Percentiles rank a stretch among this genome's conserved stretches.
phyloP scores from a whole-genome alignment of 257 asterid genomes.

The Solanum boliviense region DNA sequence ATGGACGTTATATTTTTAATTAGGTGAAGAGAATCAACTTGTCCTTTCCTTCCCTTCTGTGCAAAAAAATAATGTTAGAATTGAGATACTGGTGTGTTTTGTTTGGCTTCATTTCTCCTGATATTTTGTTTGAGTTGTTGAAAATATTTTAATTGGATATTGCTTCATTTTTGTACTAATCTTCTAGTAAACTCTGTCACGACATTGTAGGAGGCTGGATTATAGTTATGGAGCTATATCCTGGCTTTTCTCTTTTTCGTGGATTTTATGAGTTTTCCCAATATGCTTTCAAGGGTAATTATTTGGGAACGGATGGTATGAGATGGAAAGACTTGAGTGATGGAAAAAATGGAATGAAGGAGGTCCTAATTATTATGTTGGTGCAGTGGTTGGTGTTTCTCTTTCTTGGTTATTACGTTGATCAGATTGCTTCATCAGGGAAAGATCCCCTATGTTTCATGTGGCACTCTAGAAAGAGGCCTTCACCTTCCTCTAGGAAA shows the following conservation, averaged over 20 bases:
- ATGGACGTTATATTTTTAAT: neutral
- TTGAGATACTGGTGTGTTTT: neutral
- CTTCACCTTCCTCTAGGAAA: slow-evolving; percentile 45
- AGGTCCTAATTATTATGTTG: slow-evolving; percentile 48
- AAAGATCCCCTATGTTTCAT: slow-evolving; percentile 53
- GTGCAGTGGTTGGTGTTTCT: slow-evolving; percentile 83
- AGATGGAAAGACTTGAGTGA: slow-evolving; percentile 69
- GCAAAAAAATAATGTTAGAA: neutral
- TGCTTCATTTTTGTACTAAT: neutral
- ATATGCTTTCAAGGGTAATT: slow-evolving; percentile 54
- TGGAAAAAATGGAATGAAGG: slow-evolving; percentile 62
- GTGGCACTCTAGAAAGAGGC: slow-evolving; percentile 28
- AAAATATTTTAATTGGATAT: neutral
- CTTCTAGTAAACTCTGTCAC: slow-evolving; percentile 3
- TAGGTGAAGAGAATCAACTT: neutral
- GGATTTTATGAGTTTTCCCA: slow-evolving; percentile 80
- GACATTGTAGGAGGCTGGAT: slow-evolving; percentile 62
- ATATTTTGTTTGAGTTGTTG: neutral
- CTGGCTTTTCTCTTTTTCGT: slow-evolving; percentile 87
- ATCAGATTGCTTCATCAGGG: slow-evolving; percentile 70
- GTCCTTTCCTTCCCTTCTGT: neutral
- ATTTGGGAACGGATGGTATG: slow-evolving; percentile 90
- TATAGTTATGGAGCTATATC: slow-evolving; percentile 77
- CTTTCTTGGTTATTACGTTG: slow-evolving; percentile 53
- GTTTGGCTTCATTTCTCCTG: neutral